These are phyloP conservation scores for Cytospora schulzeri DNA, from an alignment of 2,329 filamentous ascomycete genomes.

Conservation along the genomic window DNA sequence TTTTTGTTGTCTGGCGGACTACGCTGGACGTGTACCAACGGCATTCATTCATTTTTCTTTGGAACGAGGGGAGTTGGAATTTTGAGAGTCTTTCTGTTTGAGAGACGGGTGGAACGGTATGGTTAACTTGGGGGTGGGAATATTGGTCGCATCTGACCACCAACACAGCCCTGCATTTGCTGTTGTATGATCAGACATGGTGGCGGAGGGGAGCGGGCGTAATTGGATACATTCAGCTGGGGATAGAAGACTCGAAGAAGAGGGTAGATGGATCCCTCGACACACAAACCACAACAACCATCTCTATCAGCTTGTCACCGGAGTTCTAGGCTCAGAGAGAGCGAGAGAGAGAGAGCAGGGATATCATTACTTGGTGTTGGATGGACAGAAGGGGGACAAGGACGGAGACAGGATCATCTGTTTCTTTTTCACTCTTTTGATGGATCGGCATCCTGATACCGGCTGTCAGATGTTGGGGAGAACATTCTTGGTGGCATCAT, in stretches of 20 bases:
- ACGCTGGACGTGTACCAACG: slow-evolving; percentile 1
- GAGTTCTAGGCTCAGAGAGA: neutral
- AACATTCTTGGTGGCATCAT: slow-evolving; percentile 1
- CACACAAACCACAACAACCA: neutral
- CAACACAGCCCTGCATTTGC: neutral
- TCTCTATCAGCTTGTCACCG: neutral
- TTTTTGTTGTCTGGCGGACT: neutral
- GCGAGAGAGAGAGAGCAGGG: too few species aligned
- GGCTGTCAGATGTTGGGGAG: slow-evolving; percentile 15
- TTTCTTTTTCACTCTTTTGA: slow-evolving; percentile 13
- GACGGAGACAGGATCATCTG: neutral
- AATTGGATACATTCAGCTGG: neutral
- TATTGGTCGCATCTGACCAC: neutral
- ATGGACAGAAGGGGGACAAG: neutral
- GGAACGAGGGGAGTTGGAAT: neutral
- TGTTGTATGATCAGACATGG: slow-evolving; percentile 15
- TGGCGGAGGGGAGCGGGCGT: neutral
- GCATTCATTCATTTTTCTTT: neutral
- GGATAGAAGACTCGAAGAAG: neutral
- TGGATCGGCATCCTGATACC: slow-evolving; percentile 13
- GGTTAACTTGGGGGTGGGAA: neutral
- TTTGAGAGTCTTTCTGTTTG: neutral
- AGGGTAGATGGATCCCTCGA: neutral
- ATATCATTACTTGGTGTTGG: neutral
- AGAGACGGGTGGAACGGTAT: neutral